Percentiles rank a stretch among this genome's conserved stretches.
Conservation (phyloP, 495 filamentous ascomycete species). For the Xylona heveae region DNA sequence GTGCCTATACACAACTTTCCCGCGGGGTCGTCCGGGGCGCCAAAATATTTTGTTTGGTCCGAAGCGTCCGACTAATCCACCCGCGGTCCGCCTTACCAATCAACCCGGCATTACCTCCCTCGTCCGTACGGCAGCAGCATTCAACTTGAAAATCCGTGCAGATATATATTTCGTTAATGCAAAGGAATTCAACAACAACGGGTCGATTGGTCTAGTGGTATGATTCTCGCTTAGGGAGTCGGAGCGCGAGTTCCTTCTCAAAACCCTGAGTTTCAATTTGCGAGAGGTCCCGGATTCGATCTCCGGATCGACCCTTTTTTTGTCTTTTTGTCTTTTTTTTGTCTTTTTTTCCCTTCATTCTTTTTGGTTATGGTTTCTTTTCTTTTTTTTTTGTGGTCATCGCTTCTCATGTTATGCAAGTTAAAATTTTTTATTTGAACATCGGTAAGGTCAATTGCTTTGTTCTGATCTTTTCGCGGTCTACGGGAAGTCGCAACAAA, state of each 20-base stretch:
- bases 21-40: too few relatives aligned
- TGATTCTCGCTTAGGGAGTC: neutral
- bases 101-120: too few relatives aligned
- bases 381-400: neutral
- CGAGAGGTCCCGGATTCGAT: conserved; percentile 1
- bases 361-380: neutral
- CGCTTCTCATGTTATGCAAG: neutral
- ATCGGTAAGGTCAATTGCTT: too few relatives aligned
- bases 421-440: neutral
- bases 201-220: conserved; percentile 1
- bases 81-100: too few relatives aligned
- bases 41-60: too few relatives aligned
- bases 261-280: neutral
- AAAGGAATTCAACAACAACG: neutral
- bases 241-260: too few relatives aligned
- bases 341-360: neutral
- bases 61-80: too few relatives aligned
- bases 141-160: too few relatives aligned
- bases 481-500: too few relatives aligned
- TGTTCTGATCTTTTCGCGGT: neutral
- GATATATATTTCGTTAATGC: too few relatives aligned
- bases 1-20: too few relatives aligned
- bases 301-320: neutral
- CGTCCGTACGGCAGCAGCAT: too few relatives aligned
- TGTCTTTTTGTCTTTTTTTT: neutral